Conservation (phyloP, 495 filamentous ascomycete species). For the Lindgomyces ingoldianus region DNA sequence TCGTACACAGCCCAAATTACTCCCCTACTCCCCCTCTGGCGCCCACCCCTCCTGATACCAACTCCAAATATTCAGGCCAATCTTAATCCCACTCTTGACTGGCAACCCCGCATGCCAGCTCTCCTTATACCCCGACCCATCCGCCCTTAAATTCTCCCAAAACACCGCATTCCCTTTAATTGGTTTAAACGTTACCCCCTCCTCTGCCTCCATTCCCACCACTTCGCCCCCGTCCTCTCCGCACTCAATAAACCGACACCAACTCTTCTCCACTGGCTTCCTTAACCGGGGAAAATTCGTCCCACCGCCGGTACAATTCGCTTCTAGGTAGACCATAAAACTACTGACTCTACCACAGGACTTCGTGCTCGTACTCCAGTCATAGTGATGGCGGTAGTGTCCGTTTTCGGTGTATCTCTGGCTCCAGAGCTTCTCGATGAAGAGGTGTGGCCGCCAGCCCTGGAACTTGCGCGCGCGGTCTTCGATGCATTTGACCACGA, state of each 20-base stretch:
- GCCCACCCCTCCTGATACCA: constrained; percentile 42
- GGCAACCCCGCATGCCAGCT: constrained; percentile 72
- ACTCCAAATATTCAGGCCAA: constrained; percentile 83
- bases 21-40: constrained; percentile 7
- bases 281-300: constrained; percentile 57
- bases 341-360: constrained; percentile 43
- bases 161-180: constrained; percentile 71
- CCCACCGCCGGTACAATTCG: constrained; percentile 56
- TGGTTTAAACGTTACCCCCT: constrained; percentile 67
- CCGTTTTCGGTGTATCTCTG: constrained; percentile 61
- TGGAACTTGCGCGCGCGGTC: constrained; percentile 69
- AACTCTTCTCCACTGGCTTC: constrained; percentile 42
- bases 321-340: constrained; percentile 61
- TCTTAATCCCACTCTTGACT: constrained; percentile 66
- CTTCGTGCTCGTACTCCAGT: constrained; percentile 49
- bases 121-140: constrained; percentile 64
- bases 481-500: constrained; percentile 67
- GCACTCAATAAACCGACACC: constrained; percentile 48
- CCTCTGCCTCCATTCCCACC: constrained; percentile 53
- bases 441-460: constrained; percentile 61
- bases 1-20: no score
- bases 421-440: constrained; percentile 63
- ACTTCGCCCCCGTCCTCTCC: constrained; percentile 53
- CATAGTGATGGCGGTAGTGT: constrained; percentile 62
- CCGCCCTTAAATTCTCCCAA: constrained; percentile 69